phyloP scores from a whole-genome alignment of 192 early-diverging fungal species.

The Coemansia sp. region DNA sequence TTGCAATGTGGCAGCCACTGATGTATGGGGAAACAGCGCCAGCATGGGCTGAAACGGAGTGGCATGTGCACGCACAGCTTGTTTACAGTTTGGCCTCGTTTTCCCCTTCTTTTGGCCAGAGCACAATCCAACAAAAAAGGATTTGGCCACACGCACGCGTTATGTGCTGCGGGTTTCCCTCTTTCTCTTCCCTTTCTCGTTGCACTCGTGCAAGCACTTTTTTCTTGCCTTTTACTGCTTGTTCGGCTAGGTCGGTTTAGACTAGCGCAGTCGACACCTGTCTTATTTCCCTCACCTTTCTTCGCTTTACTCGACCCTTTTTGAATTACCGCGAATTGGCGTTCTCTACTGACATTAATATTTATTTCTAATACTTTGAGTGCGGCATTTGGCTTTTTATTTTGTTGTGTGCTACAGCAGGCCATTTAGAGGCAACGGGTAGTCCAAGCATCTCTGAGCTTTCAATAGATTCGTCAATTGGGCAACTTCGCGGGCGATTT shows the following conservation, averaged over 20 bases:
- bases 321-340: not conserved
- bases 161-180: not conserved
- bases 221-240: not conserved
- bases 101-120: not conserved
- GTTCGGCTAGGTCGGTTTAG: constrained; percentile 1
- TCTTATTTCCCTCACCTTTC: not conserved
- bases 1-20: not conserved
- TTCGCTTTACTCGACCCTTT: not conserved
- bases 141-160: not conserved
- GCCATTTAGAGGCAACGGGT: constrained; percentile 13
- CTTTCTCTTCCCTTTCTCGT: constrained; percentile 9
- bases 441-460: constrained; percentile 52
- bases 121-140: not conserved
- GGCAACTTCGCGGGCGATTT: constrained; percentile 25
- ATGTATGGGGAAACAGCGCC: not conserved
- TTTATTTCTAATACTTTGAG: constrained; percentile 4
- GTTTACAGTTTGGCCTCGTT: not conserved
- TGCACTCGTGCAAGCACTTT: not conserved
- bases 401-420: constrained; percentile 6
- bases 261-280: not conserved
- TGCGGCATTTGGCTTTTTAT: not conserved
- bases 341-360: not conserved
- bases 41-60: not conserved
- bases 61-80: not conserved
- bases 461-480: constrained; percentile 54